Base-by-base conservation (phyloP, 1,284 basidiomycete species). In the Cerrena zonata region DNA sequence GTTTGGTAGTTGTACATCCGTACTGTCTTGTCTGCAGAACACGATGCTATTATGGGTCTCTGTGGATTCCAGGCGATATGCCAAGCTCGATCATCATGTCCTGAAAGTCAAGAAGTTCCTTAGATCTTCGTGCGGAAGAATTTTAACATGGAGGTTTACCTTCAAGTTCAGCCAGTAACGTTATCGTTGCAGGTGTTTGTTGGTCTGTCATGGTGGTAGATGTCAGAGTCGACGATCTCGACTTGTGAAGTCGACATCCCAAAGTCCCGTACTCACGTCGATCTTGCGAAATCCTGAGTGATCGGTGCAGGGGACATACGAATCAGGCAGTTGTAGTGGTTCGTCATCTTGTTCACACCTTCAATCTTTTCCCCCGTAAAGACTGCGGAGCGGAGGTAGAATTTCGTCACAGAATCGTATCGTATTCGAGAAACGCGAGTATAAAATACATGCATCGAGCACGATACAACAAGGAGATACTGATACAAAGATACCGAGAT, bases 21-120 rank as follows among this genome's bases (percentile, higher is more conserved):
- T 51, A 98, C 89, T 2, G 91, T 84, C 68, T 93, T 95, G 70
- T 99, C 95, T 5, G 90, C 85, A 2, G 94, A 97, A 66, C 94
- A 98, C 4, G 93, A 92, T 0, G 95, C 94, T 13, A 99, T 74
- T 13, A 95, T 66, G 0, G 89, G 80, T 54, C 86, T 80, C 4
- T 76, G 71, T 0, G 94, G 91, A 65, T 97, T 98, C 92, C 94
- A 99, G 5, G 92, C 84, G 25, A 93, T 74, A 53, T 84, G 75
- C 95, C 95, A 99, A 18, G 84, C 89, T 44, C 89, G 80, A 56
- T 94, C 92, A 44, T 85, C 77, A 69, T 97, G 94, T 0, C 90
- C 91, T 79, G 61, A 15, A 30, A 24, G n/a, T n/a, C n/a, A n/a
- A n/a, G n/a, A n/a, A n/a, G n/a, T n/a, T n/a, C n/a, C n/a, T n/a